These are phyloP conservation scores for Graphiopsis chlorocephala DNA, from an alignment of 2,329 filamentous ascomycete species.

Conservation along the genomic window DNA sequence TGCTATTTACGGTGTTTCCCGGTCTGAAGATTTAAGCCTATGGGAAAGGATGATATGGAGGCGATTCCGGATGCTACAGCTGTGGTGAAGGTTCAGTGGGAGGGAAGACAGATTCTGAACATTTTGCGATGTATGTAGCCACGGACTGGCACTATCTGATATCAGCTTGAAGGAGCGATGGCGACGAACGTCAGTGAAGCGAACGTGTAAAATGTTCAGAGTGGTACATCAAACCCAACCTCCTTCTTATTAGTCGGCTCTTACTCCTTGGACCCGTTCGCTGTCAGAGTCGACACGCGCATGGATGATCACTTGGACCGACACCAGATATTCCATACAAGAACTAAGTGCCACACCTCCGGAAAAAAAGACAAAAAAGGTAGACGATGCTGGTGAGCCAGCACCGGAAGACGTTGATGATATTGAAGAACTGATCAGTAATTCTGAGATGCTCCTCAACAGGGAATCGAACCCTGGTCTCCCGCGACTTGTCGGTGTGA, in stretches of 20 bases:
- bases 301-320: no score
- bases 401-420: constrained; percentile 2
- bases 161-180: no score
- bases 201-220: no score
- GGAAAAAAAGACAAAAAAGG: not conserved
- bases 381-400: constrained; percentile 1
- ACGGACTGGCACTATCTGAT: no score
- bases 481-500: constrained; percentile 13
- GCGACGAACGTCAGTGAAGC: no score
- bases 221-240: no score
- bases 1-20: not conserved
- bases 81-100: not conserved
- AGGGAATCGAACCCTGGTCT: constrained; percentile 16
- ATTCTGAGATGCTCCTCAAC: constrained; percentile 10
- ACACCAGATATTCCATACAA: no score
- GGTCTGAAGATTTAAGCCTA: not conserved
- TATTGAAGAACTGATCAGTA: not conserved
- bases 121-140: not conserved
- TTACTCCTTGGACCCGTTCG: no score
- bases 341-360: no score
- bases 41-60: not conserved
- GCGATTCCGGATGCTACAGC: not conserved
- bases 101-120: not conserved
- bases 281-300: no score
- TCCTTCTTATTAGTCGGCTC: no score